Evolutionary conservation across 2,329 filamentous ascomycete genomes (phyloP).

Genomic region (Metarhizium brunneum): DNA sequence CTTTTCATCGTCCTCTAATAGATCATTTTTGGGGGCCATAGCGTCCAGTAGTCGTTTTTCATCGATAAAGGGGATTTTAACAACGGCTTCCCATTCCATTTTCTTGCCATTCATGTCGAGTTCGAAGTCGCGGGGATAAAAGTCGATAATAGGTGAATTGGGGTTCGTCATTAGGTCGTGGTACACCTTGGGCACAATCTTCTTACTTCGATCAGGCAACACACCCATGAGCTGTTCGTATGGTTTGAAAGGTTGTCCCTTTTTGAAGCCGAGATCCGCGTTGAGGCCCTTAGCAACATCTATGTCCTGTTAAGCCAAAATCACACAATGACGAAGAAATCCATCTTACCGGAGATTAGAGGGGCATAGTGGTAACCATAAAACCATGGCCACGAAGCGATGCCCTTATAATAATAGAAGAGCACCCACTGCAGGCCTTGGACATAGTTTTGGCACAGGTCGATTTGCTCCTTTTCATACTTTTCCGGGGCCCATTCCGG

Average conservation of each 20-base stretch:
- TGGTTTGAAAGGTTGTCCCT: slow-evolving; percentile 90
- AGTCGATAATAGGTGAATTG: slow-evolving; percentile 90
- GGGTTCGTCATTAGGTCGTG: slow-evolving; percentile 87
- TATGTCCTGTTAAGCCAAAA: slow-evolving; percentile 16
- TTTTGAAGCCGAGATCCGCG: slow-evolving; percentile 82
- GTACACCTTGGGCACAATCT: slow-evolving; percentile 81
- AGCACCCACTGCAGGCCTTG: slow-evolving; percentile 97
- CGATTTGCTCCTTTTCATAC: slow-evolving; percentile 64
- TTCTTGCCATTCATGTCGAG: slow-evolving; percentile 99
- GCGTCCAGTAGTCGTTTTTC: slow-evolving; percentile 76
- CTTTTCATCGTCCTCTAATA: slow-evolving; percentile 70
- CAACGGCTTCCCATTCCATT: slow-evolving; percentile 98
- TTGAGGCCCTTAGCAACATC: slow-evolving; percentile 83
- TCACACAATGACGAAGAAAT: slow-evolving; percentile 14
- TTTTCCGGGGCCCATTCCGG: slow-evolving; percentile 74
- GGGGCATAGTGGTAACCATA: slow-evolving; percentile 95
- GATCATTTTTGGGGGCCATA: slow-evolving; percentile 74
- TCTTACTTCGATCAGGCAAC: slow-evolving; percentile 92
- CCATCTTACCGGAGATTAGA: slow-evolving; percentile 68
- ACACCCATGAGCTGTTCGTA: slow-evolving; percentile 98
- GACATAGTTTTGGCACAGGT: slow-evolving; percentile 90
- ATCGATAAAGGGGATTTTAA: slow-evolving; percentile 98
- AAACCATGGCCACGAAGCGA: slow-evolving; percentile 98
- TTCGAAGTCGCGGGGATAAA: slow-evolving; percentile 94
- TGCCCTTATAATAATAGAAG: slow-evolving; percentile 95